A percentile compares a stretch with the other conserved stretches of the same genome.
phyloP scores from a whole-genome alignment of 164 flowering plant genomes.

The Piper longum region DNA sequence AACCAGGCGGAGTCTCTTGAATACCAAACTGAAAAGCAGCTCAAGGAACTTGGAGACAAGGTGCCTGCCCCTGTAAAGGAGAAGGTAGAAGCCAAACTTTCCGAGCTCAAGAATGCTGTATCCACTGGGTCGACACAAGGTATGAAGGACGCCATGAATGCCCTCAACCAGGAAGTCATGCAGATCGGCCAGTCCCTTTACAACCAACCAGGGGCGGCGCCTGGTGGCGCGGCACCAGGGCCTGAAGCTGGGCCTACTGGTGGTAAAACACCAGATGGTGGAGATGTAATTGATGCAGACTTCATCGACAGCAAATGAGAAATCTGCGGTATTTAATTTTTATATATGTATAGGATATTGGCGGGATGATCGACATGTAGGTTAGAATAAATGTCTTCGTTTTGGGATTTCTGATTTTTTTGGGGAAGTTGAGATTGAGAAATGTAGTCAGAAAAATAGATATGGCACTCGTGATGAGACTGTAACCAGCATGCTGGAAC shows the following conservation, averaged over 20 bases:
- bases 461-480: too few species aligned
- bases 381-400: neutral
- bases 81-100: slow-evolving; percentile 54
- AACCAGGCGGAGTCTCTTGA: slow-evolving; percentile 67
- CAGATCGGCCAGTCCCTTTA: slow-evolving; percentile 71
- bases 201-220: slow-evolving; percentile 43
- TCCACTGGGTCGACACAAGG: slow-evolving; percentile 45
- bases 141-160: slow-evolving; percentile 63
- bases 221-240: slow-evolving; percentile 37
- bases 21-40: slow-evolving; percentile 72
- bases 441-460: too few species aligned
- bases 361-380: neutral
- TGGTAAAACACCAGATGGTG: slow-evolving; percentile 34
- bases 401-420: too few species aligned
- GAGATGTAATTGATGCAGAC: slow-evolving; percentile 54
- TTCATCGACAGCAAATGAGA: slow-evolving; percentile 13
- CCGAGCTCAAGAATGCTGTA: slow-evolving; percentile 54
- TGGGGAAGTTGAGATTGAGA: too few species aligned
- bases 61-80: slow-evolving; percentile 57
- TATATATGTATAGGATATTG: too few species aligned
- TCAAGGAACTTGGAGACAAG: slow-evolving; percentile 71
- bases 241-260: slow-evolving; percentile 24
- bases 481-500: too few species aligned
- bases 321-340: neutral
- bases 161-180: slow-evolving; percentile 74